phyloP scores from a whole-genome alignment of 129 eudicot species.

The sunflower (Helianthus annuus) region DNA sequence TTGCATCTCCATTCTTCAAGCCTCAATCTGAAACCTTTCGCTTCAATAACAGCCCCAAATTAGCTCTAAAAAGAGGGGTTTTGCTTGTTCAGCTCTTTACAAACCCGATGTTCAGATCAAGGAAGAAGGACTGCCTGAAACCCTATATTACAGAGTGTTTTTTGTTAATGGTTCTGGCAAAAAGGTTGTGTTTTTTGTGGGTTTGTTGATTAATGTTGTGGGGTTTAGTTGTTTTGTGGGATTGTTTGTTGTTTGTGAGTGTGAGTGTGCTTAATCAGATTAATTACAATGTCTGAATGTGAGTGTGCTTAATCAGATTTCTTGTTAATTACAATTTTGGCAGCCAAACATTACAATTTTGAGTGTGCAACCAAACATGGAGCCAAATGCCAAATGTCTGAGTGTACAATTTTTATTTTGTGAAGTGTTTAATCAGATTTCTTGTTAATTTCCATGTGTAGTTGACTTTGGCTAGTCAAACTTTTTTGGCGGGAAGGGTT shows the following conservation, averaged over 20 bases:
- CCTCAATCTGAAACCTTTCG: constrained; percentile 41
- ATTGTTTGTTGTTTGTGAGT: not conserved
- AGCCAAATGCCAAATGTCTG: too few relatives aligned
- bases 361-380: too few relatives aligned
- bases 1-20: constrained; percentile 29
- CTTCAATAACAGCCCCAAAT: constrained; percentile 38
- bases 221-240: constrained; percentile 1
- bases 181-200: constrained; percentile 48
- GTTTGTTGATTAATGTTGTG: not conserved
- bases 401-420: too few relatives aligned
- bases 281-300: too few relatives aligned
- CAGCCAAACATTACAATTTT: too few relatives aligned
- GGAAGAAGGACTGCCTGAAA: constrained; percentile 89
- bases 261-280: too few relatives aligned
- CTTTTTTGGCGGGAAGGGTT: too few relatives aligned
- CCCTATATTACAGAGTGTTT: constrained; percentile 91
- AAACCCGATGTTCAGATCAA: constrained; percentile 59
- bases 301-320: too few relatives aligned
- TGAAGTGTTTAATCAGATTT: too few relatives aligned
- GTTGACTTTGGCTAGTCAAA: too few relatives aligned
- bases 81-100: constrained; percentile 66
- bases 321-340: too few relatives aligned
- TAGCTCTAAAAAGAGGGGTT: constrained; percentile 44
- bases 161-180: constrained; percentile 74
- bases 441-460: too few relatives aligned